These are phyloP conservation scores for Aspergillus ochraceus DNA, from an alignment of 2,329 filamentous ascomycete species.

Conservation along the genomic window DNA sequence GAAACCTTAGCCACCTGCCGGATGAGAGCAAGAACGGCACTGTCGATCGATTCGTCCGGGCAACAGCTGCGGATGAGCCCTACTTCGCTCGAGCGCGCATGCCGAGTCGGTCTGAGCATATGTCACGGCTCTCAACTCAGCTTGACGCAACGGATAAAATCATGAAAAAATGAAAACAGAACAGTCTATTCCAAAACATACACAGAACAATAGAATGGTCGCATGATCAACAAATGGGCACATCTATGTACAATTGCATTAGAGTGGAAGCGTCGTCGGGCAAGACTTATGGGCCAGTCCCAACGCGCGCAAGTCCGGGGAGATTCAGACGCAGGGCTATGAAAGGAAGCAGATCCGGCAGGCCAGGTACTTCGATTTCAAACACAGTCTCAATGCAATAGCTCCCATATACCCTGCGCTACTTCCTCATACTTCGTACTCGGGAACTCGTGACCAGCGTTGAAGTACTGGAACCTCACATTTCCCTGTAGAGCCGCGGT, in stretches of 20 bases:
- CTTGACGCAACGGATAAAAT: slow-evolving; percentile 31
- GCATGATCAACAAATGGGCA: not conserved
- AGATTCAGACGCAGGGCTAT: not conserved
- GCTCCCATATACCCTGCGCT: slow-evolving; percentile 51
- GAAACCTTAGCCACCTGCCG: slow-evolving; percentile 29
- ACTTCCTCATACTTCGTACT: slow-evolving; percentile 62
- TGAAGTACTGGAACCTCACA: slow-evolving; percentile 57
- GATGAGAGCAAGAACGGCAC: slow-evolving; percentile 21
- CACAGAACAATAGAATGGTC: not conserved
- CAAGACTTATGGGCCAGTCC: not conserved
- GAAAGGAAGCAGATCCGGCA: not conserved
- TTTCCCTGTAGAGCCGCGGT: slow-evolving; percentile 58
- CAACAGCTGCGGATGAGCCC: slow-evolving; percentile 29
- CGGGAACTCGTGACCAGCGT: slow-evolving; percentile 69
- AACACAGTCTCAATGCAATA: slow-evolving; percentile 21
- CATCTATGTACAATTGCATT: slow-evolving; percentile 12
- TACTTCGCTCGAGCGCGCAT: slow-evolving; percentile 35
- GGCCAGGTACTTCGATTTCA: not conserved
- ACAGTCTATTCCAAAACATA: slow-evolving; percentile 7
- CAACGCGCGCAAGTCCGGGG: not conserved
- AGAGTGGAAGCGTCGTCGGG: not conserved
- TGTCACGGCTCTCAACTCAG: slow-evolving; percentile 31
- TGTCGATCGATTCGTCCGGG: slow-evolving; percentile 29
- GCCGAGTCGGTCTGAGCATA: slow-evolving; percentile 30
- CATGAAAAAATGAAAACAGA: slow-evolving; percentile 20